Base-by-base conservation (phyloP, 2,329 filamentous ascomycete genomes). In the Sporothrix globosa region DNA sequence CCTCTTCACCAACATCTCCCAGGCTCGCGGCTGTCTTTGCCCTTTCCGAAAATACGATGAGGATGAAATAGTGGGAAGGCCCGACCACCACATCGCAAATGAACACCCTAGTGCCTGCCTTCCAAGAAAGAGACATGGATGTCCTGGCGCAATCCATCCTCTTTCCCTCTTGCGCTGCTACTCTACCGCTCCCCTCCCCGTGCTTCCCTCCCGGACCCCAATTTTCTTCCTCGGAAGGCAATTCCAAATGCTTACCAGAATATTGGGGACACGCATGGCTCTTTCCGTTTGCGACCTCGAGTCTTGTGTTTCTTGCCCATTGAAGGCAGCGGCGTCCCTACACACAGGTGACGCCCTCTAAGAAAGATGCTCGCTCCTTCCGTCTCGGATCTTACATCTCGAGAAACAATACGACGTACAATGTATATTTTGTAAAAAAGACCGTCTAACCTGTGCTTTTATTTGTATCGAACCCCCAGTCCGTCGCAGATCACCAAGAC, bases 31-130 rank as follows among this genome's bases (percentile, higher is more conserved):
- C 53, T 14, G 56, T 34, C 30, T 41, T 21, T 60, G 56, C 56
- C 56, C 34, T 60, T 58, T 58, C 54, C 54, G 27, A 58, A 13
- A 13, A 58, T 58, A 58, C 54, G 30, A 58, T 30, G 54, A 39
- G 19, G 54, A 21, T n/a, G 19, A 13, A 27, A 53, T 58, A 17
- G 17, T 24, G 56, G 30, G 30, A 60, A 30, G 56, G 56, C 56
- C 19, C 34, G 56, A 34, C 34, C 56, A 60, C 56, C 30, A 41
- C 54, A 60, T 7, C 30, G 41, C 34, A 6, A 56, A 60, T 14
- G 3, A 9, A n/a, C 56, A 30, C 34, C 56, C 39, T 63, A 44
- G 58, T 63, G 46, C 58, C 39, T 48, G 41, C 41, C 60, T 65
- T 7, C 21, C 41, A 30, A 21, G 24, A 46, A 39, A 17, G 3